Conservation (phyloP, 2,329 filamentous ascomycete genomes). For the Botrytis porri region DNA sequence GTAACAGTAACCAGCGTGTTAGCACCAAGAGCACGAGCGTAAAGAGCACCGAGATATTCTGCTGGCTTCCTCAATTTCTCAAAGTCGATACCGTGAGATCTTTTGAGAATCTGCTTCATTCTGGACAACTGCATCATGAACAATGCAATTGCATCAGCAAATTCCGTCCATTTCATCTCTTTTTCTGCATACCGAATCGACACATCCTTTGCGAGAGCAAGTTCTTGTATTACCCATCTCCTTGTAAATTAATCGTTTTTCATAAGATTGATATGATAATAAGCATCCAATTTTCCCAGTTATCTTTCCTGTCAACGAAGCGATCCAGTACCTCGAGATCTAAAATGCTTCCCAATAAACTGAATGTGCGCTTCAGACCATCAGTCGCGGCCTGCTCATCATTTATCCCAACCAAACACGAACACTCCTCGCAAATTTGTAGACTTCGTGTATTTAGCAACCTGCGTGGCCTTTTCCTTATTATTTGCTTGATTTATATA, state of each 20-base stretch:
- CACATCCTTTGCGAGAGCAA: conserved; percentile 39
- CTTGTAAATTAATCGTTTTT: conserved; percentile 40
- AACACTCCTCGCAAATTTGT: conserved; percentile 21
- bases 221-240: conserved; percentile 44
- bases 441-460: conserved; percentile 25
- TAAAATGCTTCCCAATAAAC: conserved; percentile 21
- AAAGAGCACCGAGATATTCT: conserved; percentile 7
- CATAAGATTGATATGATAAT: conserved; percentile 26
- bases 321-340: conserved; percentile 18
- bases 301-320: background rate
- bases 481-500: conserved; percentile 27
- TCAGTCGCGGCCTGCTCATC: background rate
- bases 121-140: conserved; percentile 26
- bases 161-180: conserved; percentile 23
- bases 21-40: conserved; percentile 26
- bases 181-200: conserved; percentile 39
- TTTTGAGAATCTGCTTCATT: conserved; percentile 18
- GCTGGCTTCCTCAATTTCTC: conserved; percentile 3
- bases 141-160: conserved; percentile 25
- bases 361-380: conserved; percentile 13
- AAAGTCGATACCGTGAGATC: background rate
- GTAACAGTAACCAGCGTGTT: conserved; percentile 24
- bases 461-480: conserved; percentile 20
- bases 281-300: conserved; percentile 1
- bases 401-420: conserved; percentile 23